These are phyloP conservation scores for Kwoniella botswanensis DNA, from an alignment of 768 basidiomycete species.

Conservation along the genomic window DNA sequence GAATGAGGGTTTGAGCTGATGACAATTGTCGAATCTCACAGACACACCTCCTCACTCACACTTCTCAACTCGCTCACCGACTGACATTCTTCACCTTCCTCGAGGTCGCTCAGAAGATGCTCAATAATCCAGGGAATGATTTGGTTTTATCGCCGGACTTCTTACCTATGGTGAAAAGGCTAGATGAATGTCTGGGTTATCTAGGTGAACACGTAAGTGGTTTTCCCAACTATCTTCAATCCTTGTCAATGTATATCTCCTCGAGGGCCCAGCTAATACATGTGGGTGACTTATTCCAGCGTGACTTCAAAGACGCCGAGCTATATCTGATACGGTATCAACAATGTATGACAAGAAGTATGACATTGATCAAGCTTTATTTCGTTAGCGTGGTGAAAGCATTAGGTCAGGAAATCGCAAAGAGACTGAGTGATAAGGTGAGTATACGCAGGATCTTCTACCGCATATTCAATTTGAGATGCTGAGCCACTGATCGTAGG, in stretches of 20 bases:
- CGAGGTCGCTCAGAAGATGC: conserved; percentile 87
- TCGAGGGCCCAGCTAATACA: neutral
- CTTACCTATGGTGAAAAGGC: conserved; percentile 91
- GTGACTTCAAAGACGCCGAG: conserved; percentile 89
- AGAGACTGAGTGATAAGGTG: conserved; percentile 76
- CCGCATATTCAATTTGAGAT: neutral
- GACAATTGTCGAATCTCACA: conserved; percentile 50
- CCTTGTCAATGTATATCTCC: too few species aligned
- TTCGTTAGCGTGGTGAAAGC: conserved; percentile 84
- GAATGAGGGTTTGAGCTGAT: neutral
- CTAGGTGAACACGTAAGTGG: conserved; percentile 78
- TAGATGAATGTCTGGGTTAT: conserved; percentile 93
- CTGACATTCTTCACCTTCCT: conserved; percentile 94
- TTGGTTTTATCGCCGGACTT: conserved; percentile 90
- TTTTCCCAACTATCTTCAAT: neutral
- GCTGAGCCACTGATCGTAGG: conserved; percentile 60
- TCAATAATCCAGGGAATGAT: conserved; percentile 91
- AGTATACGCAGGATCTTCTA: conserved; percentile 3
- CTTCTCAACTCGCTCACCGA: conserved; percentile 78
- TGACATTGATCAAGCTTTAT: conserved; percentile 98
- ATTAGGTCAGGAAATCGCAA: conserved; percentile 76
- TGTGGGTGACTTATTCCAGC: conserved; percentile 61
- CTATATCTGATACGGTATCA: conserved; percentile 95
- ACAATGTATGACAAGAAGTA: conserved; percentile 95
- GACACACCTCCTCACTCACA: conserved; percentile 77